A percentile compares a stretch with the other conserved stretches of the same genome.
Conservation (phyloP, 805 yeast genomes). For the Saccharomycopsis capsularis region DNA sequence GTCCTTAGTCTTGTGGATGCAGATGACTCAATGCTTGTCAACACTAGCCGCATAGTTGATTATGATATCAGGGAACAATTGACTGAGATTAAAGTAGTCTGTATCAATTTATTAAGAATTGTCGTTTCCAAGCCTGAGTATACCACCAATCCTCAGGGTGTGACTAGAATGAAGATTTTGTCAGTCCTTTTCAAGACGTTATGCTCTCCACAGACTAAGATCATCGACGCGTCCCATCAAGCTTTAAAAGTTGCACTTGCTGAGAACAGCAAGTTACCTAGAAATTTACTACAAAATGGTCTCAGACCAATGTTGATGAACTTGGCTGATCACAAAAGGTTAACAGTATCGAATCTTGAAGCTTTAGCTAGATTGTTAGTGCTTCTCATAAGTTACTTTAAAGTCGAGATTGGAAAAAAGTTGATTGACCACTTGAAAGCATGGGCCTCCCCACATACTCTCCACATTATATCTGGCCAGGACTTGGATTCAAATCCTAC, state of each 20-base stretch:
- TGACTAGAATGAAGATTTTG: slow-evolving; percentile 71
- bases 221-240: slow-evolving; percentile 86
- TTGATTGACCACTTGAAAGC: slow-evolving; percentile 89
- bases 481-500: slow-evolving; percentile 76
- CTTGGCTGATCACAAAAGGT: slow-evolving; percentile 82
- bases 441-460: slow-evolving; percentile 81
- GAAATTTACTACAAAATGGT: slow-evolving; percentile 91
- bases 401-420: slow-evolving; percentile 96
- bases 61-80: slow-evolving; percentile 83
- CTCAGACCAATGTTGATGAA: slow-evolving; percentile 93
- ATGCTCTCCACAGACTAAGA: slow-evolving; percentile 74
- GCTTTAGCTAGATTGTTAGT: slow-evolving; percentile 85
- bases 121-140: slow-evolving; percentile 84
- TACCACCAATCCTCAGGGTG: slow-evolving; percentile 61
- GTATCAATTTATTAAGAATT: slow-evolving; percentile 74
- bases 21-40: slow-evolving; percentile 84
- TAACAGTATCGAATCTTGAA: slow-evolving; percentile 83
- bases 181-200: slow-evolving; percentile 93
- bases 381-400: slow-evolving; percentile 81
- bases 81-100: slow-evolving; percentile 78
- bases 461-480: slow-evolving; percentile 71
- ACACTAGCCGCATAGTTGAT: slow-evolving; percentile 77
- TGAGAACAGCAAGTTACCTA: slow-evolving; percentile 83
- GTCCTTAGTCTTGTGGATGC: slow-evolving; percentile 94
- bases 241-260: slow-evolving; percentile 79